Evolutionary conservation across 768 basidiomycete species (phyloP).

Genomic region (Pleurotus ostreatus): DNA sequence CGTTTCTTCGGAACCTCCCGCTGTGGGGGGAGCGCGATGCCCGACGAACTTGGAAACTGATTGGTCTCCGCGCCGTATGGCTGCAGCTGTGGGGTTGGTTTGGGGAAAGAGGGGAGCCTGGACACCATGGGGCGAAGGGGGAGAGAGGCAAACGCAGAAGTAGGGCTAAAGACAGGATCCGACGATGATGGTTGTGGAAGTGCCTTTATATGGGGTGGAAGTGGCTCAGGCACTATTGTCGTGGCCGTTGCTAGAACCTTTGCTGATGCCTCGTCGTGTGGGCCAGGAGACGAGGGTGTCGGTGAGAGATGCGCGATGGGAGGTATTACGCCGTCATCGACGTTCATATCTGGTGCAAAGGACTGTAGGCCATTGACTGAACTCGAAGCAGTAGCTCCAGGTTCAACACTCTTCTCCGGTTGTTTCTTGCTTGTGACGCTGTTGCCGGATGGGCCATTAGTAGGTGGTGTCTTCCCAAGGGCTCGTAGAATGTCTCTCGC

Average conservation of each 20-base stretch:
- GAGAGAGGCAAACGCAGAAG: not conserved
- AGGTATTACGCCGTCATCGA: not conserved
- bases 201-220: not conserved
- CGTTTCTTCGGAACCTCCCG: not conserved
- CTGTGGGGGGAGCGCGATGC: too few relatives aligned
- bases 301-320: not conserved
- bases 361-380: not conserved
- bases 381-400: not conserved
- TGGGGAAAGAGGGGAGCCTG: too few relatives aligned
- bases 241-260: too few relatives aligned
- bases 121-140: too few relatives aligned
- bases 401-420: not conserved
- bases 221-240: not conserved
- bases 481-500: constrained; percentile 56
- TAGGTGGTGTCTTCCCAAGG: constrained; percentile 26
- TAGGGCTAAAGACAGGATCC: not conserved
- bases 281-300: not conserved
- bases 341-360: not conserved
- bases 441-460: not conserved
- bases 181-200: not conserved
- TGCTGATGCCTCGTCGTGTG: too few relatives aligned
- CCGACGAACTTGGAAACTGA: too few relatives aligned
- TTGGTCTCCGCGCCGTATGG: too few relatives aligned
- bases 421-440: not conserved
- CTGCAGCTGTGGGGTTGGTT: too few relatives aligned